These are phyloP conservation scores for Penicillium fimorum DNA, from an alignment of 495 filamentous ascomycete species.

Conservation along the genomic window DNA sequence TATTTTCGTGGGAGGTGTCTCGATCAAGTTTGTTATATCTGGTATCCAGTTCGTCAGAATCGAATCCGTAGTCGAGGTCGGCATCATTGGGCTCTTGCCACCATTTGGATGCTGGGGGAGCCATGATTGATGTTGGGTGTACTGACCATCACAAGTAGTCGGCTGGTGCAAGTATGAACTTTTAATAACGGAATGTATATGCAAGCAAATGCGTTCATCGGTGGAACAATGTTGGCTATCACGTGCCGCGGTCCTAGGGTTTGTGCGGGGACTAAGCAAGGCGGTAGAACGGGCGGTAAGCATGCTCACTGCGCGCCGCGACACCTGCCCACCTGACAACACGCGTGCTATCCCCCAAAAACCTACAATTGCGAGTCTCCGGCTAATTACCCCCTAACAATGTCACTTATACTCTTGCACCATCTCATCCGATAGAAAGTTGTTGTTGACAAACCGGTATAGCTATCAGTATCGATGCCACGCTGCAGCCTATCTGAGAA, in stretches of 20 bases:
- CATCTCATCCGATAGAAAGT: not conserved
- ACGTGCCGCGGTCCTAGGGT: conserved; percentile 13
- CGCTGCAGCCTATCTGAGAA: not conserved
- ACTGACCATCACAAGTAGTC: conserved; percentile 16
- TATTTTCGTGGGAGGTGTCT: conserved; percentile 6
- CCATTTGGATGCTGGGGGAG: conserved; percentile 21
- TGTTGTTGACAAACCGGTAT: not conserved
- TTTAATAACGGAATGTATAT: conserved; percentile 24
- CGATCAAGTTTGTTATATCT: conserved; percentile 23
- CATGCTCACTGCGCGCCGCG: not conserved
- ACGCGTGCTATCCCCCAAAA: not conserved
- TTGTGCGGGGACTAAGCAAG: not conserved
- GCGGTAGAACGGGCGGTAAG: not conserved
- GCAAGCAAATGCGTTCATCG: conserved; percentile 29
- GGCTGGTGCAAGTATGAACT: conserved; percentile 14
- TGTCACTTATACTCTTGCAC: not conserved
- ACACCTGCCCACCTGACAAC: not conserved
- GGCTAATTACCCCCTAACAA: not conserved
- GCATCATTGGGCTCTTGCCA: conserved; percentile 25
- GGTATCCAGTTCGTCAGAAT: conserved; percentile 31
- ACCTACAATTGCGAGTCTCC: not conserved
- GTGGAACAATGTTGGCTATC: conserved; percentile 25
- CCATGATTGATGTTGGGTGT: conserved; percentile 10
- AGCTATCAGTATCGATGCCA: not conserved
- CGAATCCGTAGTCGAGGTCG: conserved; percentile 34